Percentiles rank a stretch among this genome's conserved stretches.
phyloP scores from a whole-genome alignment of 768 basidiomycete species.

The Leucogyrophana mollusca region DNA sequence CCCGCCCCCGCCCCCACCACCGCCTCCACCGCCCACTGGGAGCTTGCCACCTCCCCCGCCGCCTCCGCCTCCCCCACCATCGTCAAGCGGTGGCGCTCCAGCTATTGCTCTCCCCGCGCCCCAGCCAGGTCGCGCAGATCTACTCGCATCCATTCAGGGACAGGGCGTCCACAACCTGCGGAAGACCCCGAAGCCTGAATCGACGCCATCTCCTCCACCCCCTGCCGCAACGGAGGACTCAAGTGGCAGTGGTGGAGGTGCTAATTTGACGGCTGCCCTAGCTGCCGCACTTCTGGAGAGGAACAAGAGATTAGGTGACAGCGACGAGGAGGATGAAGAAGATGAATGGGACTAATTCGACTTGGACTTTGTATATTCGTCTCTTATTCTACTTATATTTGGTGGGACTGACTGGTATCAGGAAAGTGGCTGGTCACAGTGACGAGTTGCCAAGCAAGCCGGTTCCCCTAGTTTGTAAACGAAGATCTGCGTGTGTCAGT shows the following conservation, averaged over 20 bases:
- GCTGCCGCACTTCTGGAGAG: constrained; percentile 80
- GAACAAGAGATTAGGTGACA: constrained; percentile 86
- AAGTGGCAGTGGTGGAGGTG: constrained; percentile 32
- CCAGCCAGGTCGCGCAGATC: constrained; percentile 59
- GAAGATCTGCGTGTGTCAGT: too few relatives aligned
- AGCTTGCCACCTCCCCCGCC: constrained; percentile 33
- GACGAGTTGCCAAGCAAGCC: too few relatives aligned
- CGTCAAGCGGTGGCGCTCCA: constrained; percentile 20
- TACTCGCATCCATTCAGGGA: constrained; percentile 82
- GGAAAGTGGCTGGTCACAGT: too few relatives aligned
- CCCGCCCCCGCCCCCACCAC: constrained; percentile 26
- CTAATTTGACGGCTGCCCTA: constrained; percentile 76
- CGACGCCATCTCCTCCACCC: constrained; percentile 37
- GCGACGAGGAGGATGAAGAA: constrained; percentile 77
- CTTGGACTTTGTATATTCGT: too few relatives aligned
- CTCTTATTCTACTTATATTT: too few relatives aligned
- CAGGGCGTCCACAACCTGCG: constrained; percentile 70
- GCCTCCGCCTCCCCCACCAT: constrained; percentile 43
- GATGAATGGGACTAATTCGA: constrained; percentile 54
- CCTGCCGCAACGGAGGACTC: constrained; percentile 29
- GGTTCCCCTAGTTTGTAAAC: too few relatives aligned
- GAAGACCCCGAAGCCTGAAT: constrained; percentile 40
- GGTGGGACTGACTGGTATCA: too few relatives aligned
- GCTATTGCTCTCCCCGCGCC: constrained; percentile 35
- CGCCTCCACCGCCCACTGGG: constrained; percentile 34